phyloP scores from a whole-genome alignment of 495 filamentous ascomycete genomes.

The Alectoria sarmentosa region DNA sequence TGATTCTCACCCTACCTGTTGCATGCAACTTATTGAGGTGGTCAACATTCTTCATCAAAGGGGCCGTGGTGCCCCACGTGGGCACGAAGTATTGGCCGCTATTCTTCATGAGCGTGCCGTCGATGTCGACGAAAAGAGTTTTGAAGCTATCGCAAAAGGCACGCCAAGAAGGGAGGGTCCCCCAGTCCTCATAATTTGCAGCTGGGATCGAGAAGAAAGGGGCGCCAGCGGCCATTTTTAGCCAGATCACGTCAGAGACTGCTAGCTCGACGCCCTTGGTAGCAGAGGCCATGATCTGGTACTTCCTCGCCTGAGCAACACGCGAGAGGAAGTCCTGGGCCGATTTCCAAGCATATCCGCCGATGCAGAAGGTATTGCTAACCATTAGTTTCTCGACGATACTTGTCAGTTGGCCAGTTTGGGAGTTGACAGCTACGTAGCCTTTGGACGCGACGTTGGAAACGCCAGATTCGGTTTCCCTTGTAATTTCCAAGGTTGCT shows the following conservation, averaged over 20 bases:
- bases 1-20: not conserved
- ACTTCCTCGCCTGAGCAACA: not conserved
- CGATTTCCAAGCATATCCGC: conserved; percentile 4
- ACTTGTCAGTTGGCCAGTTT: conserved; percentile 3
- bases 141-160: conserved; percentile 5
- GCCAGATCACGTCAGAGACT: not conserved
- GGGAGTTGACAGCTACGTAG: conserved; percentile 4
- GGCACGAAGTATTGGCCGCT: not conserved
- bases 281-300: conserved; percentile 4
- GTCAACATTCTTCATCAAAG: not conserved
- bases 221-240: conserved; percentile 4
- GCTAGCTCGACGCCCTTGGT: conserved; percentile 6
- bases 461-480: conserved; percentile 3
- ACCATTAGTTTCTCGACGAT: conserved; percentile 1
- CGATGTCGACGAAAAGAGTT: conserved; percentile 6
- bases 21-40: not conserved
- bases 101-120: conserved; percentile 6
- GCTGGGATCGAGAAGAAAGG: conserved; percentile 5
- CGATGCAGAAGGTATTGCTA: conserved; percentile 6
- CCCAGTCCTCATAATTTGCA: not conserved
- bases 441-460: conserved; percentile 6
- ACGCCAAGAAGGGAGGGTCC: conserved; percentile 3
- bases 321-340: conserved; percentile 3
- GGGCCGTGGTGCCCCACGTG: conserved; percentile 5
- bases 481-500: not conserved